A percentile compares a stretch with the other conserved stretches of the same genome.
Evolutionary conservation across 208 protist genomes (phyloP).

Genomic region (Trypanosomatidae sp.): DNA sequence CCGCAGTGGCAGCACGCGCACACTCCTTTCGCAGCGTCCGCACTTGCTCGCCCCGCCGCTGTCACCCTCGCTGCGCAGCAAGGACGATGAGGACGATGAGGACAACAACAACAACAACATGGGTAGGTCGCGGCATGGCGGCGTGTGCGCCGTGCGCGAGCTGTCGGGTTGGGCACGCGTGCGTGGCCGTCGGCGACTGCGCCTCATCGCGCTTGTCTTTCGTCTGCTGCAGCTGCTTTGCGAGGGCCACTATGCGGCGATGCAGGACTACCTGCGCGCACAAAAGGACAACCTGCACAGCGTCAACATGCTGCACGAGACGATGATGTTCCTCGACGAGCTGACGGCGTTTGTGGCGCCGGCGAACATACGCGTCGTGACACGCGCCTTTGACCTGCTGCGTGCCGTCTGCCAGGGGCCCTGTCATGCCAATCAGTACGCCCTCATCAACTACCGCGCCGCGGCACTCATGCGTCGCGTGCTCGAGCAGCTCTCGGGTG

Average conservation of each 20-base stretch:
- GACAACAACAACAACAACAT: too few relatives aligned
- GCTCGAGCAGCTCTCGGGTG: slow-evolving; percentile 12
- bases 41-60: too few relatives aligned
- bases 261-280: slow-evolving; percentile 86
- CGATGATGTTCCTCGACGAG: slow-evolving; percentile 50
- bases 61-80: too few relatives aligned
- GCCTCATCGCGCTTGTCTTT: slow-evolving; percentile 43
- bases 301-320: slow-evolving; percentile 75
- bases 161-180: slow-evolving; percentile 43
- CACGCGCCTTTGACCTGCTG: slow-evolving; percentile 63
- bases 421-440: slow-evolving; percentile 75
- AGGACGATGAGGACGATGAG: too few relatives aligned
- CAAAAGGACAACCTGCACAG: slow-evolving; percentile 74
- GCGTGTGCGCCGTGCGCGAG: slow-evolving; percentile 2
- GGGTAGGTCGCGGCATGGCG: too few relatives aligned
- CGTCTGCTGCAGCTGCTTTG: slow-evolving; percentile 89
- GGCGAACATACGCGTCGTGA: slow-evolving; percentile 28
- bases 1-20: too few relatives aligned
- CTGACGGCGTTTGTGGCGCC: slow-evolving; percentile 25
- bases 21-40: too few relatives aligned
- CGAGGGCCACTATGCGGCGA: slow-evolving; percentile 76
- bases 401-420: slow-evolving; percentile 90
- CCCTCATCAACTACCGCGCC: slow-evolving; percentile 37
- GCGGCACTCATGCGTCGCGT: slow-evolving; percentile 24
- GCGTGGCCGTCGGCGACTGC: slow-evolving; percentile 20